phyloP scores from a whole-genome alignment of 768 basidiomycete genomes.

The Russula sp. region DNA sequence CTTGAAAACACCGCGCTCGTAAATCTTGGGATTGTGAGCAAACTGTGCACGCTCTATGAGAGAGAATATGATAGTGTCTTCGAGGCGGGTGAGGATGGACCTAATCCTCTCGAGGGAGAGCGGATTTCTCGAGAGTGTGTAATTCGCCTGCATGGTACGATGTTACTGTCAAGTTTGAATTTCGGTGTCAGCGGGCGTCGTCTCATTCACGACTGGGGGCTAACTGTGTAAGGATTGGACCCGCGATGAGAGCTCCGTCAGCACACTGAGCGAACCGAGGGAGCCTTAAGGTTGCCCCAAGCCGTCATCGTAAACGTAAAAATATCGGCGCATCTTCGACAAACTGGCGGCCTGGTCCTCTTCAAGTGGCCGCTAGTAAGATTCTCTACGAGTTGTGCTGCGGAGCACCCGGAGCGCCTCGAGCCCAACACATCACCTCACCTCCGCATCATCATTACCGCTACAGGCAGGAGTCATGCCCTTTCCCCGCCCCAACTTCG shows the following conservation, averaged over 20 bases:
- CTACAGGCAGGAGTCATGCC: conserved; percentile 18
- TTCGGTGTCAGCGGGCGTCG: background rate
- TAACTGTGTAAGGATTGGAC: too few relatives aligned
- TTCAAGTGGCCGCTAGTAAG: background rate
- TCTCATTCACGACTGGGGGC: background rate
- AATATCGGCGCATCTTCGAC: background rate
- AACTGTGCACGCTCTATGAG: conserved; percentile 98
- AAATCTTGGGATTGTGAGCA: conserved; percentile 88
- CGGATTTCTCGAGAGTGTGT: conserved; percentile 66
- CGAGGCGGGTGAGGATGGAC: conserved; percentile 80
- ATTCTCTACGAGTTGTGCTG: background rate
- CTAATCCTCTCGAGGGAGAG: conserved; percentile 87
- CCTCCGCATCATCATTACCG: background rate
- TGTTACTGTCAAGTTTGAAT: background rate
- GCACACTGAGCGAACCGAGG: background rate
- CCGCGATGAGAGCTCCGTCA: too few relatives aligned
- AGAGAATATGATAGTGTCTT: conserved; percentile 98
- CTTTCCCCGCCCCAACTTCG: conserved; percentile 28
- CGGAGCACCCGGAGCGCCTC: conserved; percentile 12
- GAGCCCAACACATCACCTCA: background rate
- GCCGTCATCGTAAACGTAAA: background rate
- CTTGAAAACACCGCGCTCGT: conserved; percentile 72
- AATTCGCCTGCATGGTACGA: conserved; percentile 48
- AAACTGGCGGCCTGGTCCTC: background rate
- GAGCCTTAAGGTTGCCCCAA: background rate